Evolutionary conservation across 139 green algal species (phyloP).

Genomic region (Zygnema cylindricum): DNA sequence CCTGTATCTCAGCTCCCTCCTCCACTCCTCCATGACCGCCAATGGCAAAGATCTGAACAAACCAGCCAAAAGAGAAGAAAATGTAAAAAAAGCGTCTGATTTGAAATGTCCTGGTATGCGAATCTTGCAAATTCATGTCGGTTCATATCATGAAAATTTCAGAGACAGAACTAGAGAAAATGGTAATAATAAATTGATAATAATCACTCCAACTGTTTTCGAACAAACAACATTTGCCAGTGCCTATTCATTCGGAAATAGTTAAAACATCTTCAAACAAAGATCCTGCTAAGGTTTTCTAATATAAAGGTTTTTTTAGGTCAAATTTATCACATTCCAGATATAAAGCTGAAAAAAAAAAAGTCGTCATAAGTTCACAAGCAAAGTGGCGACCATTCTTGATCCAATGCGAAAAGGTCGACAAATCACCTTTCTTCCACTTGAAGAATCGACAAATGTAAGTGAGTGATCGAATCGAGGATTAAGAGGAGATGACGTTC

Average conservation of each 20-base stretch:
- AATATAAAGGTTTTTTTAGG: no score
- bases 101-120: not conserved
- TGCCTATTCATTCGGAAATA: not conserved
- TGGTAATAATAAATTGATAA: not conserved
- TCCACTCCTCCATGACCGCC: conserved; percentile 11
- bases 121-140: no score
- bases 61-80: not conserved
- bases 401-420: no score
- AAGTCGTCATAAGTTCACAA: no score
- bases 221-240: not conserved
- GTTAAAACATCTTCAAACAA: no score
- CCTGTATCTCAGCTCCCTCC: not conserved
- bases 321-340: no score
- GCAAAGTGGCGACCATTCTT: no score
- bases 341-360: no score
- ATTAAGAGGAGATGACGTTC: not conserved
- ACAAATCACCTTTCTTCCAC: not conserved
- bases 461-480: not conserved
- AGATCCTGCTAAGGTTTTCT: no score
- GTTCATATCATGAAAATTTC: not conserved
- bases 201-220: not conserved
- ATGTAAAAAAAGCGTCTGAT: not conserved
- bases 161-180: not conserved
- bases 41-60: conserved; percentile 38
- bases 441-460: not conserved